Base-by-base conservation (phyloP, 768 basidiomycete genomes). In the Dentipellis sp. region DNA sequence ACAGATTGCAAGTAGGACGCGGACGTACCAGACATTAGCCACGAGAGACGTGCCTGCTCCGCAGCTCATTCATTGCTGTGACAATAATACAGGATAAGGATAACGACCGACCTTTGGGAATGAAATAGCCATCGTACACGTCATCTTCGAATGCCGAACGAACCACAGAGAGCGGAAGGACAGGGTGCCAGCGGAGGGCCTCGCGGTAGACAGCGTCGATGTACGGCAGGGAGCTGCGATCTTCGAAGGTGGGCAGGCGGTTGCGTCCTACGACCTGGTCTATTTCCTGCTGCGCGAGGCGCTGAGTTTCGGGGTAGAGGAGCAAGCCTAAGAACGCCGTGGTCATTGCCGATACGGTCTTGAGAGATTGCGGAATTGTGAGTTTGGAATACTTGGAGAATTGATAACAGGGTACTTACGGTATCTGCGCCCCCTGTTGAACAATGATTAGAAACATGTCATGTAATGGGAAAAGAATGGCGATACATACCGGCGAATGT, bases 231-330 rank as follows among this genome's bases (percentile, higher is more conserved):
- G 39, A 22, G 8, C 48, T 23, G 19, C 35, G 50, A 21, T 59
- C 59, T 4, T 59, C 59, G 1, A 57, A 45, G 1, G 5, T 46
- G 12, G 59, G 59, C 4, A 59, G 53, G 10, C 59, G 42, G 10
- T 53, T 38, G 23, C 56, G 42, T 34, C 48, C 42, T 1, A 54
- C 12, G 10, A 59, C 50, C 12, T n/a, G 16, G 57, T 59, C 59
- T 2, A 59, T 34, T 39, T 59, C 56, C 10, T 51, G 56, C 10
- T 59, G 58, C 16, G 58, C 58, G 2, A 39, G 39, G 22, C 22
- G 52, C 38, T 59, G 58, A 19, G 53, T 46, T 9, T 59, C 56
- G 16, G 58, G 55, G 38, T 59, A 17, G 12, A 45, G n/a, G 42
- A 19, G n/a, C 42, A 45, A 19, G 16, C 19, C n/a, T 8, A 45